Conservation (phyloP, 176 grass and related monocot species). For the Neostapfia colusana region DNA sequence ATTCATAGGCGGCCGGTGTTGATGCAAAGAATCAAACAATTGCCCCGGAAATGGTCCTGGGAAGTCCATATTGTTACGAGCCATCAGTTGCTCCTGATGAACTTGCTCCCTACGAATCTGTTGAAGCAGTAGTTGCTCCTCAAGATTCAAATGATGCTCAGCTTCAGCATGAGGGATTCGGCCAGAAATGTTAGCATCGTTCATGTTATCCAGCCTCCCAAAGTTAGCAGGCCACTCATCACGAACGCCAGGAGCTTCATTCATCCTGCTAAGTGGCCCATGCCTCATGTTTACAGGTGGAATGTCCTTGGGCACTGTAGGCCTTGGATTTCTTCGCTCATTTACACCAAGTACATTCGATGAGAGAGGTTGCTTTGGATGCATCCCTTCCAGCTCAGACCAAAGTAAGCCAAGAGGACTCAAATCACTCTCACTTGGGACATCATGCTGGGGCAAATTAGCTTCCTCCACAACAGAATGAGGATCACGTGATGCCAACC, state of each 20-base stretch:
- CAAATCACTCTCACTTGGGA: slow-evolving; percentile 58
- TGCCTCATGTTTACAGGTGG: slow-evolving; percentile 54
- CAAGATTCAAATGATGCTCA: slow-evolving; percentile 71
- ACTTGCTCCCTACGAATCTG: slow-evolving; percentile 72
- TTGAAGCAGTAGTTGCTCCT: slow-evolving; percentile 66
- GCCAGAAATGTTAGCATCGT: slow-evolving; percentile 54
- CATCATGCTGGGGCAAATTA: slow-evolving; percentile 47
- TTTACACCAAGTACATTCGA: slow-evolving; percentile 56
- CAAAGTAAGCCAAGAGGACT: slow-evolving; percentile 90
- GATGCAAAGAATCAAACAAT: slow-evolving; percentile 50
- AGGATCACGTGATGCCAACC: slow-evolving; percentile 35
- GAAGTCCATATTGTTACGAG: slow-evolving; percentile 54
- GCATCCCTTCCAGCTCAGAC: slow-evolving; percentile 92
- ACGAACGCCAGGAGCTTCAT: slow-evolving; percentile 38
- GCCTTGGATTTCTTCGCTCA: slow-evolving; percentile 47
- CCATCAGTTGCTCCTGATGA: slow-evolving; percentile 71
- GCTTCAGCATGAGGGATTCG: slow-evolving; percentile 52
- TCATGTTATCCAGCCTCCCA: slow-evolving; percentile 44
- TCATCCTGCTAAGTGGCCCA: slow-evolving; percentile 42
- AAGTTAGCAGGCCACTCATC: slow-evolving; percentile 59
- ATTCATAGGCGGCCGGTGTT: slow-evolving; percentile 54
- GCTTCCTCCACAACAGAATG: slow-evolving; percentile 48
- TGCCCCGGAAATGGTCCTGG: slow-evolving; percentile 54
- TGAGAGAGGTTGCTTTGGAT: slow-evolving; percentile 83
- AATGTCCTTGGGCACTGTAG: slow-evolving; percentile 54